Base-by-base conservation (phyloP, 1,139 yeast species). In the Kodamaea fungicola region DNA sequence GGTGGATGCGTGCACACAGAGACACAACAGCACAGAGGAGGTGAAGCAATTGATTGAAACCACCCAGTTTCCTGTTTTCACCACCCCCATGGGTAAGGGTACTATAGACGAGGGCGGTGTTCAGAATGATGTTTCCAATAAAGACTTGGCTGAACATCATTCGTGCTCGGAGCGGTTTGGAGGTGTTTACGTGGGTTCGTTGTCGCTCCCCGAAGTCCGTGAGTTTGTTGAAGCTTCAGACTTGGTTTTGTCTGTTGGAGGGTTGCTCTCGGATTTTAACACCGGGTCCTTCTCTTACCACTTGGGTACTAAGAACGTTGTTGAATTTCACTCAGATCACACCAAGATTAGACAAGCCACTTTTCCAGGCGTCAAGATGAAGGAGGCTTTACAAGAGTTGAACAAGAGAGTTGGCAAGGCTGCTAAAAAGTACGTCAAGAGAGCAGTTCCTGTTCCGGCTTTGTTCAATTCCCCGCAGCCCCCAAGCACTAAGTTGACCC, bases 401-500 rank as follows among this genome's bases (percentile, higher is more conserved):
- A 41, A 44, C 31, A 25, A 36, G 28, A 30, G 30, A 34, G 34
- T 41, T 16, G 39, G 31, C 16, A 27, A 23, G 12, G 42, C 44
- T 13, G 36, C 42, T 12, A 42, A 44, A 24, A 13, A 22, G 31
- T 47, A 46, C 41, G 28, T 32, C 13, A 45, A 48, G 28, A 41
- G 38, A 9, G 40, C 44, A 3, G 43, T 48, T 12, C 45, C 46
- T 22, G 35, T 31, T 28, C 43, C 43, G 25, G 40, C 41, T 25
- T 32, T 44, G 33, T 38, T 34, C 28, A 39, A 39, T 35, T 37
- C 47, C 68, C 65, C 62, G 31, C 54, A 59, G 16, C 46, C 58
- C 9, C 47, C 52, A 33, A 44, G 48, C 32, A 55, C 60, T 24
- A 50, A 51, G 33, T 64, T 86, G 52, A 74, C 78, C 42, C 95